These are phyloP conservation scores for Botrytis medusae DNA, from an alignment of 2,329 filamentous ascomycete genomes.

Conservation along the genomic window DNA sequence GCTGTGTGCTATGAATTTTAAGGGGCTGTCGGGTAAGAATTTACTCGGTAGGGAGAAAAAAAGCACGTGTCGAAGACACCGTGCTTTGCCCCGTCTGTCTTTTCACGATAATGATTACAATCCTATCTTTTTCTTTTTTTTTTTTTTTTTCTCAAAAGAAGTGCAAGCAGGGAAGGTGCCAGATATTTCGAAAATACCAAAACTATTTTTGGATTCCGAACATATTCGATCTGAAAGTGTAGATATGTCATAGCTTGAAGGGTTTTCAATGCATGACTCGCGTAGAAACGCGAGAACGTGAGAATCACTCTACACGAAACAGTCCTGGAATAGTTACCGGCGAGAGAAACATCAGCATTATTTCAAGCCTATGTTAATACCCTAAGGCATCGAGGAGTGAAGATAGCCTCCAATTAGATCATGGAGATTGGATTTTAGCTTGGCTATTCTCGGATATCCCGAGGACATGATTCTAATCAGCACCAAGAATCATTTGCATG, in stretches of 20 bases:
- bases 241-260: neutral
- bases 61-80: neutral
- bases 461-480: neutral
- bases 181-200: neutral
- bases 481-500: neutral
- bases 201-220: neutral
- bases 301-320: neutral
- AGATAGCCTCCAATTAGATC: neutral
- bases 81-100: neutral
- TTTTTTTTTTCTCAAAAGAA: neutral
- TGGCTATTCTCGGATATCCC: neutral
- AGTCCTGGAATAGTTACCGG: too few relatives aligned
- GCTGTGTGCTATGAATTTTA: neutral
- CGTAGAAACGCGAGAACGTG: neutral
- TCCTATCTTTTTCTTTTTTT: neutral
- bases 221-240: neutral
- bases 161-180: neutral
- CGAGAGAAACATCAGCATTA: neutral
- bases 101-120: neutral
- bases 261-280: neutral
- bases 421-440: neutral
- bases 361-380: neutral
- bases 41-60: neutral
- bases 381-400: neutral
- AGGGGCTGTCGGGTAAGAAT: neutral